phyloP scores from a whole-genome alignment of 164 flowering plant genomes.

The Vitis cinerea region DNA sequence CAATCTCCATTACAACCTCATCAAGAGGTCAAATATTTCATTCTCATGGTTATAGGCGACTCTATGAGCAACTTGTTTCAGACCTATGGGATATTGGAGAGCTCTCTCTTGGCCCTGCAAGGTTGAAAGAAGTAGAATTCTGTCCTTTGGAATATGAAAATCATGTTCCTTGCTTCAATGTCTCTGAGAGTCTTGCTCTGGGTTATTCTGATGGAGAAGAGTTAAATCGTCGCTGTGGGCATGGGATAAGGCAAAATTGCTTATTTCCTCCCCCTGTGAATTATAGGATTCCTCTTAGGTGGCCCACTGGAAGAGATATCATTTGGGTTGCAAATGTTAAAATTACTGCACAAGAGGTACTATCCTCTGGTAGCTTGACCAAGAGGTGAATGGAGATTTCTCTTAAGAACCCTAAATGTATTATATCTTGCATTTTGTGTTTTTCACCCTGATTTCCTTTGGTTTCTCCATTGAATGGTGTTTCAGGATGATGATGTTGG shows the following conservation, averaged over 20 bases:
- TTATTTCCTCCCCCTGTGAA: constrained; percentile 74
- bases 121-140: constrained; percentile 66
- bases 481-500: constrained; percentile 96
- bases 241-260: constrained; percentile 48
- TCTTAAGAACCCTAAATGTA: not conserved
- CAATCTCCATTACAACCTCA: constrained; percentile 60
- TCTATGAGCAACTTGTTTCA: constrained; percentile 77
- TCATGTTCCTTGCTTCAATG: constrained; percentile 84
- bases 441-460: not conserved
- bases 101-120: constrained; percentile 64
- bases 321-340: constrained; percentile 91
- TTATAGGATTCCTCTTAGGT: constrained; percentile 84
- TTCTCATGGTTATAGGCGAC: constrained; percentile 61
- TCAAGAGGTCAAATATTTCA: constrained; percentile 58
- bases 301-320: constrained; percentile 96
- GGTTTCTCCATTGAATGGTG: constrained; percentile 6
- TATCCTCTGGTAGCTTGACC: constrained; percentile 94
- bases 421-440: not conserved
- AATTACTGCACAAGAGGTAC: constrained; percentile 90
- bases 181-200: constrained; percentile 48
- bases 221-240: constrained; percentile 59
- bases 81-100: constrained; percentile 84
- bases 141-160: constrained; percentile 72
- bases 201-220: constrained; percentile 47
- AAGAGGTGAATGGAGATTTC: constrained; percentile 59